Evolutionary conservation across 2,329 filamentous ascomycete genomes (phyloP).

Genomic region (Juglanconis oblonga): DNA sequence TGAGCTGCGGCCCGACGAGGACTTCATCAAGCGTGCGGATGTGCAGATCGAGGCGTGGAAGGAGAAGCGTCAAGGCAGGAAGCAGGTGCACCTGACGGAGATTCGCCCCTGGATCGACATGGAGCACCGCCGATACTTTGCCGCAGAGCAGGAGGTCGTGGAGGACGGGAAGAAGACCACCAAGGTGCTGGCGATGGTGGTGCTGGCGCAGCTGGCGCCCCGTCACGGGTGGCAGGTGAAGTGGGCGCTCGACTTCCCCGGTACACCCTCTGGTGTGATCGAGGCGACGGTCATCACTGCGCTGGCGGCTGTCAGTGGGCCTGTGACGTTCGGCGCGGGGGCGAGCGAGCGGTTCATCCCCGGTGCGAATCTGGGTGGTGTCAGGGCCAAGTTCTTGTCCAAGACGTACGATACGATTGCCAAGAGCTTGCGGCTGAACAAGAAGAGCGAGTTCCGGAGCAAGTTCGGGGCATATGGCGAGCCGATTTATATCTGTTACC

Average conservation of each 20-base stretch:
- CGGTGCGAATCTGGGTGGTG: slow-evolving; percentile 77
- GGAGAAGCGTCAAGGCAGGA: slow-evolving; percentile 67
- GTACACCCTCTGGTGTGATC: slow-evolving; percentile 80
- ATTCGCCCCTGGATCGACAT: slow-evolving; percentile 85
- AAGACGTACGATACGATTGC: slow-evolving; percentile 81
- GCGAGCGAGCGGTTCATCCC: slow-evolving; percentile 71
- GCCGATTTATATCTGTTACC: slow-evolving; percentile 86
- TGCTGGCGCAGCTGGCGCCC: slow-evolving; percentile 77
- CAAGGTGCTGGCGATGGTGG: slow-evolving; percentile 72
- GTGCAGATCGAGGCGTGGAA: slow-evolving; percentile 78
- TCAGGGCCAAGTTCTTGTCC: slow-evolving; percentile 76
- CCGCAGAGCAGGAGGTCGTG: slow-evolving; percentile 71
- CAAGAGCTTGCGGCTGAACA: slow-evolving; percentile 75
- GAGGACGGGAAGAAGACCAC: slow-evolving; percentile 52
- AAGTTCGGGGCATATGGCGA: slow-evolving; percentile 87
- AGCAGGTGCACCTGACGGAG: slow-evolving; percentile 85
- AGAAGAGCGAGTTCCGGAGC: slow-evolving; percentile 85
- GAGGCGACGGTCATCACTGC: slow-evolving; percentile 76
- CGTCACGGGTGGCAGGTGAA: slow-evolving; percentile 90
- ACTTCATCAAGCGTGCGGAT: slow-evolving; percentile 65
- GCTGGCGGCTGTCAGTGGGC: slow-evolving; percentile 49
- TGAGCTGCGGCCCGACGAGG: slow-evolving; percentile 63
- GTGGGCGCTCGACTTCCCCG: slow-evolving; percentile 92
- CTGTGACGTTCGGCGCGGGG: slow-evolving; percentile 84
- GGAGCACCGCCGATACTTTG: slow-evolving; percentile 81